Evolutionary conservation across 2,329 filamentous ascomycete species (phyloP).

Genomic region (Arthrobotrys pseudoclavata): DNA sequence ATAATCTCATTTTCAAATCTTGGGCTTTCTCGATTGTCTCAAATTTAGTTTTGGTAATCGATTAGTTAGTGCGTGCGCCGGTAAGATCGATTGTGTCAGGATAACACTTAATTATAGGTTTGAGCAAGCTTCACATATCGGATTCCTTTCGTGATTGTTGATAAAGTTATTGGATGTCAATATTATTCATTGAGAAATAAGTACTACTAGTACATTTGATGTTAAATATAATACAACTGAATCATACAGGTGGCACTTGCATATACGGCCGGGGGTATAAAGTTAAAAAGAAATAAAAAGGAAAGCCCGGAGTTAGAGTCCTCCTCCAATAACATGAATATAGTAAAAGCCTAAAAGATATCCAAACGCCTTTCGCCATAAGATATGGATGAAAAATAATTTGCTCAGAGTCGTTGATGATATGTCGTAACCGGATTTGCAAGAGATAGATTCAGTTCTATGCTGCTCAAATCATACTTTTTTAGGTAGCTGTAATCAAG

Average conservation of each 20-base stretch:
- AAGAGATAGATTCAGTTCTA: slow-evolving; percentile 33
- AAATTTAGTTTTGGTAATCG: neutral
- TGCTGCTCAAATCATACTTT: slow-evolving; percentile 54
- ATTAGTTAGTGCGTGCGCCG: too few species aligned
- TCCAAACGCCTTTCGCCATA: slow-evolving; percentile 52
- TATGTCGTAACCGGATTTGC: slow-evolving; percentile 23
- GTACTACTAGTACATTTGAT: slow-evolving; percentile 38
- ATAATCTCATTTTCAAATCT: slow-evolving; percentile 10
- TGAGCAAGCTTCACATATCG: neutral
- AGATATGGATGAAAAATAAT: slow-evolving; percentile 15
- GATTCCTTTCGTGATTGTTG: neutral
- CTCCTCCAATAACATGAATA: slow-evolving; percentile 29
- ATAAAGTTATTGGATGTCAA: neutral
- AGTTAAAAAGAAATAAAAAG: slow-evolving; percentile 5
- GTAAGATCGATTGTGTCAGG: too few species aligned
- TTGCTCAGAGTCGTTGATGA: slow-evolving; percentile 32
- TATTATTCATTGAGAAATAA: slow-evolving; percentile 20
- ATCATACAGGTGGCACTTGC: slow-evolving; percentile 41
- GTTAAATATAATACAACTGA: slow-evolving; percentile 50
- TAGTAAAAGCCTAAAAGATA: slow-evolving; percentile 22
- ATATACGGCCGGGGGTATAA: slow-evolving; percentile 33
- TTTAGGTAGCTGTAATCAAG: slow-evolving; percentile 8
- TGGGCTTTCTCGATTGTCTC: neutral
- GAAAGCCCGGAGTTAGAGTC: slow-evolving; percentile 1
- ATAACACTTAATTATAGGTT: neutral